These are phyloP conservation scores for Saccharomyces hybrid DNA, from an alignment of 1,139 yeast species.

Conservation along the genomic window DNA sequence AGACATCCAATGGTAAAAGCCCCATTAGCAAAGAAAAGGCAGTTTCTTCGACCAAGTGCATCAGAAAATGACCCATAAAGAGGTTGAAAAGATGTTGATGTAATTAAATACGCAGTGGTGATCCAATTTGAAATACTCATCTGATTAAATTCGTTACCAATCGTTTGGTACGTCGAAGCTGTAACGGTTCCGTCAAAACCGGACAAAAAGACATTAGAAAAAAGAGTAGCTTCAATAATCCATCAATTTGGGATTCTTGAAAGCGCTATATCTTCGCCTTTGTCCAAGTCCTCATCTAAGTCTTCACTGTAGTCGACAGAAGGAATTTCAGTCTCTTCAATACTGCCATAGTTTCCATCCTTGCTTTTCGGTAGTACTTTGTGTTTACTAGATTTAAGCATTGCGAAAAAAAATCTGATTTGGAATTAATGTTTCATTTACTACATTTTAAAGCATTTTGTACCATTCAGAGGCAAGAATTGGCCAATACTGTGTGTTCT, in stretches of 20 bases:
- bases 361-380: background rate
- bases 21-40: conserved; percentile 40
- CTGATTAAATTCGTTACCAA: conserved; percentile 48
- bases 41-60: conserved; percentile 62
- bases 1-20: conserved; percentile 45
- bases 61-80: conserved; percentile 73
- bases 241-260: conserved; percentile 9
- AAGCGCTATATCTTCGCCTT: conserved; percentile 6
- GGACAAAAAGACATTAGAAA: conserved; percentile 37
- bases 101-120: conserved; percentile 48
- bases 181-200: conserved; percentile 52
- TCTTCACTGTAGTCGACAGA: background rate
- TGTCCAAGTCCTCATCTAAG: conserved; percentile 1
- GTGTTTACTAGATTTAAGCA: background rate
- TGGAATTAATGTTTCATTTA: background rate
- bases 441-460: background rate
- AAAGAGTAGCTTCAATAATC: conserved; percentile 15
- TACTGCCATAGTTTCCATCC: background rate
- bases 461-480: background rate
- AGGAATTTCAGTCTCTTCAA: background rate
- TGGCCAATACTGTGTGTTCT: background rate
- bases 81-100: conserved; percentile 60
- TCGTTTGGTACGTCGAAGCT: conserved; percentile 47
- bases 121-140: conserved; percentile 49
- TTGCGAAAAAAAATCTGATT: background rate